Evolutionary conservation across 2,329 filamentous ascomycete species (phyloP).

Genomic region (Penicillium sp.): DNA sequence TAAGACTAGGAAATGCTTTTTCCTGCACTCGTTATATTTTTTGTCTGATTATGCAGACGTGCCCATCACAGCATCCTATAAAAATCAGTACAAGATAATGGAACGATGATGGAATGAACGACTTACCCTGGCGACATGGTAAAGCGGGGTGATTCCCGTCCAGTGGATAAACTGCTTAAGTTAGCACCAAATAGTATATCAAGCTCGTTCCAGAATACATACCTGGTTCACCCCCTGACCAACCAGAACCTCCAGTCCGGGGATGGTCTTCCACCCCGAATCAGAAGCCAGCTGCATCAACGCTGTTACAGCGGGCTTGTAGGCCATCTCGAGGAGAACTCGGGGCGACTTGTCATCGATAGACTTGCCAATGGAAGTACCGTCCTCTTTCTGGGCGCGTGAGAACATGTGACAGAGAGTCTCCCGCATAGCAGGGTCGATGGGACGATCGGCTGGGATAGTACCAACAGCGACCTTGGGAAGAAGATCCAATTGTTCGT

Average conservation of each 20-base stretch:
- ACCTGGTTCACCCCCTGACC: slow-evolving; percentile 82
- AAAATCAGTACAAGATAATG: not conserved
- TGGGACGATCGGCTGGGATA: slow-evolving; percentile 79
- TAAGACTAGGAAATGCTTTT: too few species aligned
- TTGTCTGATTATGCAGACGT: not conserved
- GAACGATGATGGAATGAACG: not conserved
- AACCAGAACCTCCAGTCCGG: slow-evolving; percentile 81
- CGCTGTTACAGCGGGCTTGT: slow-evolving; percentile 77
- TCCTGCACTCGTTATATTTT: too few species aligned
- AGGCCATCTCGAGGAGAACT: slow-evolving; percentile 89
- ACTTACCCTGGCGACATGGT: slow-evolving; percentile 59
- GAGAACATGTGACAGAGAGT: slow-evolving; percentile 54
- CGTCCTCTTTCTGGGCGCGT: slow-evolving; percentile 45
- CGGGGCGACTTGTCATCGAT: slow-evolving; percentile 40
- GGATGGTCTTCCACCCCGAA: slow-evolving; percentile 73
- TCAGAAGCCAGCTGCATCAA: slow-evolving; percentile 77
- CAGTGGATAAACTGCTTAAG: slow-evolving; percentile 19
- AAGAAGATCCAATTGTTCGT: slow-evolving; percentile 48
- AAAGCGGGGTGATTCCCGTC: slow-evolving; percentile 34
- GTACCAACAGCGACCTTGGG: slow-evolving; percentile 77
- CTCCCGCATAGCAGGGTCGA: slow-evolving; percentile 65
- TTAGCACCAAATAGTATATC: not conserved
- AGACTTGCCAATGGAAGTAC: slow-evolving; percentile 29
- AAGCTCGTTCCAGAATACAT: slow-evolving; percentile 30
- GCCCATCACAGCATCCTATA: slow-evolving; percentile 2